Percentiles rank a stretch among this genome's conserved stretches.
phyloP scores from a whole-genome alignment of 2,329 filamentous ascomycete genomes.

The Cladosporium sp. region DNA sequence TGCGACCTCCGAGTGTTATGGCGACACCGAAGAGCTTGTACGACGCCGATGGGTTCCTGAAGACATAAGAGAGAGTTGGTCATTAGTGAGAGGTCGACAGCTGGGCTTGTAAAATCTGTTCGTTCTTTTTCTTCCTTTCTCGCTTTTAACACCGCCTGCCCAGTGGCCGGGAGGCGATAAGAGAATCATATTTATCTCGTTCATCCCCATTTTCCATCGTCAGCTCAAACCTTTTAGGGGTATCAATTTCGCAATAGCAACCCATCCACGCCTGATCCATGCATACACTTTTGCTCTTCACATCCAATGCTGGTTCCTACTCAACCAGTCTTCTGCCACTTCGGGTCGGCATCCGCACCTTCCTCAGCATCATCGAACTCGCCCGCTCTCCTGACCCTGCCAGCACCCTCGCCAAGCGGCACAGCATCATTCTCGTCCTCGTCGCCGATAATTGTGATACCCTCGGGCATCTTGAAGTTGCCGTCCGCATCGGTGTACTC shows the following conservation, averaged over 20 bases:
- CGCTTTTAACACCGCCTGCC: neutral
- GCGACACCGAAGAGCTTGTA: constrained; percentile 50
- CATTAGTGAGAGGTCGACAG: neutral
- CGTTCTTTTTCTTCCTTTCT: neutral
- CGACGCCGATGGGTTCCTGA: constrained; percentile 43
- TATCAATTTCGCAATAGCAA: constrained; percentile 10
- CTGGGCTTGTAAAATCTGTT: neutral
- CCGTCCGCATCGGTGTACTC: constrained; percentile 80
- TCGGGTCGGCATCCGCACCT: constrained; percentile 44
- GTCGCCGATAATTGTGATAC: constrained; percentile 60
- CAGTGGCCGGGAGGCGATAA: neutral
- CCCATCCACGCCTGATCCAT: constrained; percentile 2
- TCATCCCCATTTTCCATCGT: neutral
- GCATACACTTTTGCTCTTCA: neutral
- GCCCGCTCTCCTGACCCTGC: constrained; percentile 41
- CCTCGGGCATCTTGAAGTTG: constrained; percentile 74
- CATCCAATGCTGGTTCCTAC: neutral
- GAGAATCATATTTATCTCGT: neutral
- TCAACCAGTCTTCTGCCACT: constrained; percentile 56
- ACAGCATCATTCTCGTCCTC: constrained; percentile 40
- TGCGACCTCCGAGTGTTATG: constrained; percentile 14
- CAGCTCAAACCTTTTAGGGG: neutral
- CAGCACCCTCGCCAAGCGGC: constrained; percentile 36
- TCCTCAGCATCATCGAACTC: constrained; percentile 43
- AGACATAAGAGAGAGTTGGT: neutral